Base-by-base conservation (phyloP, 768 basidiomycete species). In the Lanmaoa rubissima region DNA sequence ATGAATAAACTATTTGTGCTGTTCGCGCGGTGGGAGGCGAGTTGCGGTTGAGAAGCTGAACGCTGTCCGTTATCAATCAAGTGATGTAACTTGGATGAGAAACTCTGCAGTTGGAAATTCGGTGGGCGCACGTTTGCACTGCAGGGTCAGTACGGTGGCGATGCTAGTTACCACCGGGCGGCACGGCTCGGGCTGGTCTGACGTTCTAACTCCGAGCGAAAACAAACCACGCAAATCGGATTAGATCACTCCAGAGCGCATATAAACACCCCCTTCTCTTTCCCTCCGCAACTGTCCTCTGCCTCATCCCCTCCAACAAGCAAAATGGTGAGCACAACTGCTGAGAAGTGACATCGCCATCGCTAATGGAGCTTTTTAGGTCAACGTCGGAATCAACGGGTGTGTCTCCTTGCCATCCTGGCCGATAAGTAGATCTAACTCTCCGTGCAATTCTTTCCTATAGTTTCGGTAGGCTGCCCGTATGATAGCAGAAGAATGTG, bases 331-430 rank as follows among this genome's bases (percentile, higher is more conserved):
- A 56, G 70, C 17, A 10, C 46, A 21, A 16, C 8, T 32, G 2
- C 17, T 9, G 10, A 35, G n/a, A 16, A 6, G 1, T 1, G 8
- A 17, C 1, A 3, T 39, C 36, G 1, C 6, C n/a, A 24, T 59
- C 40, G 28, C 45, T 70, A 1, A 70, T 12, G 2, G 31, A 17
- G 1, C 26, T 4, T 40, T 35, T 6, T 43, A 78, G 73, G 87
- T 93, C 78, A 90, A 92, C 78, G 93, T 94, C 74, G 94, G 94
- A 67, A 97, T 97, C 81, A 97, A 97, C 78, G 94, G 94, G 92
- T 95, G 78, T 64, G 84, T 64, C 38, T 51, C 54, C 19, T 60
- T 53, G 26, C 28, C 51, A n/a, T 53, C 26, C 24, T 4, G 31
- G 38, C 35, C 19, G 59, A 52, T 9, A 5, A 54, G 48, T 31